A percentile compares a stretch with the other conserved stretches of the same genome.
Conservation (phyloP, 139 green algal genomes). For the Coccomyxa sp. region DNA sequence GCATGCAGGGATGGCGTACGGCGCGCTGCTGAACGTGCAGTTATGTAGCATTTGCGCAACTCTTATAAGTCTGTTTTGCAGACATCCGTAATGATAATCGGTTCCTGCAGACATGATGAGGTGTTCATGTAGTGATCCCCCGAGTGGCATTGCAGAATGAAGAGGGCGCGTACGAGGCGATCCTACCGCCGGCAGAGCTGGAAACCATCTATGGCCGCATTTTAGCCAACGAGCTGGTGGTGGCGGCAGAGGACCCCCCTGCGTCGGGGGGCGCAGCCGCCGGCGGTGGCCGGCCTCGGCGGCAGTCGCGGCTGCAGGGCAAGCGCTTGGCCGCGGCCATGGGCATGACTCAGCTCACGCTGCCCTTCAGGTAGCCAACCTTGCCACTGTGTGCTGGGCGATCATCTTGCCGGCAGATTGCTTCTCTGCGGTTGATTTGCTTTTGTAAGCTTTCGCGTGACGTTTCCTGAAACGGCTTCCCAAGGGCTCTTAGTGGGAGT, state of each 20-base stretch:
- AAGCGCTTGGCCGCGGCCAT: slow-evolving; percentile 57
- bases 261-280: not conserved
- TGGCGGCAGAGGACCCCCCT: slow-evolving; percentile 38
- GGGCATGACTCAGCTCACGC: slow-evolving; percentile 48
- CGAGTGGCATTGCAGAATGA: slow-evolving; percentile 8
- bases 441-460: too few species aligned
- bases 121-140: too few species aligned
- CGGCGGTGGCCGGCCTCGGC: not conserved
- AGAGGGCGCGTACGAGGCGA: slow-evolving; percentile 49
- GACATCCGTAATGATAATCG: too few species aligned
- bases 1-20: too few species aligned
- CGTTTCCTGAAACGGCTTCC: too few species aligned
- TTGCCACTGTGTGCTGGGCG: not conserved
- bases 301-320: not conserved
- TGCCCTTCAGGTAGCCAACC: slow-evolving; percentile 31
- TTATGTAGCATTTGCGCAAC: too few species aligned
- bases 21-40: too few species aligned
- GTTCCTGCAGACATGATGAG: too few species aligned
- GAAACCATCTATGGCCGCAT: slow-evolving; percentile 79
- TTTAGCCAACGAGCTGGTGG: slow-evolving; percentile 36
- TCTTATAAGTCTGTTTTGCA: too few species aligned
- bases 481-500: too few species aligned
- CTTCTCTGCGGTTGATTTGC: too few species aligned
- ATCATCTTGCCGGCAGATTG: too few species aligned
- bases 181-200: slow-evolving; percentile 66